A percentile compares a stretch with the other conserved stretches of the same genome.
Evolutionary conservation across 495 filamentous ascomycete genomes (phyloP).

Genomic region (Margaritispora aquatica): DNA sequence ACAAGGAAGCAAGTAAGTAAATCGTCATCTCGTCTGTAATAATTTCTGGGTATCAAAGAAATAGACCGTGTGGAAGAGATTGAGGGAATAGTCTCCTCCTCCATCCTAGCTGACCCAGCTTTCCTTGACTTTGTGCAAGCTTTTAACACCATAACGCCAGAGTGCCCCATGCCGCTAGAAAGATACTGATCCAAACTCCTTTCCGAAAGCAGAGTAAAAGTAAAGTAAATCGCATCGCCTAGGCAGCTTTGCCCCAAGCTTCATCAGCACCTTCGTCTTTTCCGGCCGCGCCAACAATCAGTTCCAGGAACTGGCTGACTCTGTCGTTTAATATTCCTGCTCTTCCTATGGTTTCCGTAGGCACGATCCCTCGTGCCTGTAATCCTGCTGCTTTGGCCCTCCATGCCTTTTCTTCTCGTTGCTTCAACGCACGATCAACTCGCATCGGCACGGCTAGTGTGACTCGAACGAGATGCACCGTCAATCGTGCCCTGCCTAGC

Average conservation of each 20-base stretch:
- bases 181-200: background rate
- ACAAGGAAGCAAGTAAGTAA: background rate
- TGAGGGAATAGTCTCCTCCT: background rate
- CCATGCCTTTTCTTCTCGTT: conserved; percentile 33
- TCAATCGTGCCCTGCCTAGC: conserved; percentile 30
- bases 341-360: conserved; percentile 14
- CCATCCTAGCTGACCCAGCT: background rate
- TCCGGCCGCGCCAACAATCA: conserved; percentile 32
- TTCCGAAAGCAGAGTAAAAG: too few relatives aligned
- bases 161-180: background rate
- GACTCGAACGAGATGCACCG: conserved; percentile 34
- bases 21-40: background rate
- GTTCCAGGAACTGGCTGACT: conserved; percentile 33
- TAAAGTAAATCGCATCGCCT: background rate
- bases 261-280: conserved; percentile 29
- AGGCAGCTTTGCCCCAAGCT: conserved; percentile 22
- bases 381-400: conserved; percentile 31
- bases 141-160: background rate
- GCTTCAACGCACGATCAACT: conserved; percentile 35
- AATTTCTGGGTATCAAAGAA: background rate
- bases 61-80: background rate
- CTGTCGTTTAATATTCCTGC: conserved; percentile 32
- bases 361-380: conserved; percentile 25
- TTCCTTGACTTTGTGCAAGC: background rate
- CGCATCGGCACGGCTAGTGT: conserved; percentile 37